Evolutionary conservation across 345 rosid genomes (phyloP).

Genomic region (Camelina sativa): DNA sequence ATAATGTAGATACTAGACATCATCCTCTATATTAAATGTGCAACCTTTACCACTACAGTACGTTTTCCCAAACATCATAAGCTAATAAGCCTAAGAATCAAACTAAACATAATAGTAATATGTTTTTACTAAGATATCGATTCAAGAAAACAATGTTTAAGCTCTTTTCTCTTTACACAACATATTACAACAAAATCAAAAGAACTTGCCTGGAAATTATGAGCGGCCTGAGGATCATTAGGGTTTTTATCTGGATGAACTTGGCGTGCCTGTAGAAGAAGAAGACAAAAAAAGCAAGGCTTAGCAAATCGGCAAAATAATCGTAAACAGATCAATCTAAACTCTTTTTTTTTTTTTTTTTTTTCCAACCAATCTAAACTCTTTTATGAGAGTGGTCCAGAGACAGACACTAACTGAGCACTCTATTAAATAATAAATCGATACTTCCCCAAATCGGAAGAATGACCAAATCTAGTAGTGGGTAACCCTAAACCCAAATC

Average conservation of each 20-base stretch:
- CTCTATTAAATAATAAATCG: background rate
- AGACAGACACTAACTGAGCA: conserved; percentile 14
- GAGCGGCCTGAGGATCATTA: conserved; percentile 91
- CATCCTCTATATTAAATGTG: background rate
- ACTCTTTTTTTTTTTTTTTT: too few species aligned
- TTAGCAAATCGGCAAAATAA: too few species aligned
- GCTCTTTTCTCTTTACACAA: background rate
- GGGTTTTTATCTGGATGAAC: conserved; percentile 99
- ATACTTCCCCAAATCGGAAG: background rate
- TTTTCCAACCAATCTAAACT: too few species aligned
- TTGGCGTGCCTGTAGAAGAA: conserved; percentile 78
- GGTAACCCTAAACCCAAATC: background rate
- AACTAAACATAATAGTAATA: background rate
- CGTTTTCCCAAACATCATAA: conserved; percentile 2
- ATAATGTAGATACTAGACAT: background rate
- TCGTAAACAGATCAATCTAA: conserved; percentile 6
- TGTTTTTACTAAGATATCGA: too few species aligned
- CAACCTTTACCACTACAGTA: conserved; percentile 12
- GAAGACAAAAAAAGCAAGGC: conserved; percentile 4
- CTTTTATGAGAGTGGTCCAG: background rate
- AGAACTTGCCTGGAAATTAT: conserved; percentile 80
- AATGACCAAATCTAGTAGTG: background rate
- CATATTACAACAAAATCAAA: background rate
- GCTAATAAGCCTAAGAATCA: conserved; percentile 1
- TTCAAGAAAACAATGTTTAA: too few species aligned